Evolutionary conservation across 2,329 filamentous ascomycete genomes (phyloP).

Genomic region (Westerdykella aurantiaca): DNA sequence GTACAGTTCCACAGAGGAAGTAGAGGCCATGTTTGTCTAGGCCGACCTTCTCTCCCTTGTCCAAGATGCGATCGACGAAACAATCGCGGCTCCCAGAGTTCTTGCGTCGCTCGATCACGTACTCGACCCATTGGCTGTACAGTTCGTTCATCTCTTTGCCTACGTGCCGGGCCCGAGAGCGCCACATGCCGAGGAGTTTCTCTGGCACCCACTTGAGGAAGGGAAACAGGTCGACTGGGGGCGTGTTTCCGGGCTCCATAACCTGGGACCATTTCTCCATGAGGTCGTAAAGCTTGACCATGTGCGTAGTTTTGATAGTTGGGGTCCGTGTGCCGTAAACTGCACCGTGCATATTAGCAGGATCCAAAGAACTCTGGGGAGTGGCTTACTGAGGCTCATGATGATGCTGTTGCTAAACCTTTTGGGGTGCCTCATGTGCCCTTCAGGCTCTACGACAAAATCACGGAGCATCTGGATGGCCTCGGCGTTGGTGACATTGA

Average conservation of each 20-base stretch:
- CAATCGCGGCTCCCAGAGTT: constrained; percentile 4
- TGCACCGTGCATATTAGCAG: no score
- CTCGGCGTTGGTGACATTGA: constrained; percentile 45
- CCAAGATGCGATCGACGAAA: constrained; percentile 14
- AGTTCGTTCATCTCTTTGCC: constrained; percentile 8
- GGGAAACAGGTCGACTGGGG: no score
- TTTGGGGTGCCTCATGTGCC: constrained; percentile 46
- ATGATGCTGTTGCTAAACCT: constrained; percentile 45
- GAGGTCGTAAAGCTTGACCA: no score
- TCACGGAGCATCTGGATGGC: constrained; percentile 45
- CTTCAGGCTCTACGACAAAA: constrained; percentile 36
- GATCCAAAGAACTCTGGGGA: no score
- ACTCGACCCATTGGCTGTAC: constrained; percentile 8
- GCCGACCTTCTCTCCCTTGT: constrained; percentile 5
- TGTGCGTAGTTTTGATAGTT: no score
- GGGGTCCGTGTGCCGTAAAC: no score
- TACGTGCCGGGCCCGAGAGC: constrained; percentile 9
- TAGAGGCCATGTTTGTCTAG: constrained; percentile 21
- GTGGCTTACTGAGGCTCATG: constrained; percentile 19
- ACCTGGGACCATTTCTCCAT: no score
- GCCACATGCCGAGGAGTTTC: constrained; percentile 15
- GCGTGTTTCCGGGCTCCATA: no score
- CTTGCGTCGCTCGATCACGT: constrained; percentile 9
- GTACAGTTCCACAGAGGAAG: constrained; percentile 34
- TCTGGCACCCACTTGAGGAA: constrained; percentile 8